Evolutionary conservation across 768 basidiomycete genomes (phyloP).

Genomic region (Boletus barrowsii): DNA sequence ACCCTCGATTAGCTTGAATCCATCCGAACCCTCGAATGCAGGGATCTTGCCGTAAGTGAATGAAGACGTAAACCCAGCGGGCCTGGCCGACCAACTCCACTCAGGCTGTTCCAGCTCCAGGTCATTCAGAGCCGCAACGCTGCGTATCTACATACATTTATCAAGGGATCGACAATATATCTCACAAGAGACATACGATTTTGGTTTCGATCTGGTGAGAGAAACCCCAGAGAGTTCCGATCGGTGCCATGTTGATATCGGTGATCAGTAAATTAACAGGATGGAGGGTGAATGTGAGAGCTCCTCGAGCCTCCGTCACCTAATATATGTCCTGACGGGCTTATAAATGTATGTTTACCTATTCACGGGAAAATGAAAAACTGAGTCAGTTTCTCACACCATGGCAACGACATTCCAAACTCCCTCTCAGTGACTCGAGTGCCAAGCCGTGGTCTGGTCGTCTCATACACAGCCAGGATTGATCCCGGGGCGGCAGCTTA

Average conservation of each 20-base stretch:
- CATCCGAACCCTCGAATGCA: conserved; percentile 17
- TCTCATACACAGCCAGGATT: no score
- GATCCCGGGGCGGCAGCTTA: no score
- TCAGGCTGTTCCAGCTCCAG: conserved; percentile 9
- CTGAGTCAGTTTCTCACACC: no score
- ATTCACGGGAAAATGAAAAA: no score
- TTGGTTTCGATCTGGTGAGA: conserved; percentile 15
- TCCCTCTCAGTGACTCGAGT: no score
- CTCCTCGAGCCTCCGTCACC: no score
- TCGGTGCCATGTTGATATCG: conserved; percentile 8
- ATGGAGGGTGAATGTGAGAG: no score
- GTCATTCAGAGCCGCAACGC: conserved; percentile 13
- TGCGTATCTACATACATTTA: conserved; percentile 6
- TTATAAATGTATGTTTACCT: neutral
- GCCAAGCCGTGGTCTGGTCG: no score
- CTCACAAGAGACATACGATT: conserved; percentile 4
- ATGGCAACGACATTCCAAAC: no score
- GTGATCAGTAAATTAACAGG: no score
- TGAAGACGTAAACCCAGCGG: conserved; percentile 8
- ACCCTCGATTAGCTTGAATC: conserved; percentile 17
- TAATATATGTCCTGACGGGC: no score
- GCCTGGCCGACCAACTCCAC: conserved; percentile 8
- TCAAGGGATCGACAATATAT: neutral
- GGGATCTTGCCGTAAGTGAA: conserved; percentile 21
- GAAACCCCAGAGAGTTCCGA: conserved; percentile 18